Base-by-base conservation (phyloP, 495 filamentous ascomycete species). In the Penicillium coffeae region DNA sequence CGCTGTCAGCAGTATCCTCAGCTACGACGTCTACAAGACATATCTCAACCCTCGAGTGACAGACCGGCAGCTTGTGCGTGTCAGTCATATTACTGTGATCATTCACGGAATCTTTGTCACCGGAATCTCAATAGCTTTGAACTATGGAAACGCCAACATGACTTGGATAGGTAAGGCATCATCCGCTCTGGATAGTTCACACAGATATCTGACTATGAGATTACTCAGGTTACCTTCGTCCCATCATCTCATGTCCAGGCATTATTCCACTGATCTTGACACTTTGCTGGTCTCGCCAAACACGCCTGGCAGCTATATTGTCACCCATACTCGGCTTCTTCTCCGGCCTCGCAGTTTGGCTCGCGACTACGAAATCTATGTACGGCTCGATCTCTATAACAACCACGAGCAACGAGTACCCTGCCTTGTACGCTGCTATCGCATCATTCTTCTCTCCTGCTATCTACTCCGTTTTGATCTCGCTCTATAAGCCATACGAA, bases 21-120 rank as follows among this genome's bases (percentile, higher is more conserved):
- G 69, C 8, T 72, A 69, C 30, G 70, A 73, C 38, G 22, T 73
- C 32, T 81, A 75, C 56, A 75, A 79, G 54, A 79, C 76, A 15
- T 80, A 81, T 56, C 53, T 80, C 59, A 79, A 81, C 47, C 70
- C 70, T 0, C 48, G 60, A 8, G 70, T 64, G 2, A 57, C 56
- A 0, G 68, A 70, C 50, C 63, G 62, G 18, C 50, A 58, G 8
- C 56, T 73, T n/a, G 57, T 73, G 1, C 50, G 47, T 2, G 64
- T 70, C 21, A 67, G 63, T 33, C 70, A 73, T 36, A 21, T 70
- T 9, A 58, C 63, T 8, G 68, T 73, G 0, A 56, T 70, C 0
- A 56, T 66, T n/a, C 64, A 68, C 16, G 68, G 65, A 10, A 46
- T 71, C 1, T 69, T 73, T 45, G 67, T 70, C 45, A 64, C 64